Evolutionary conservation across 768 basidiomycete species (phyloP), one percentile per base, ranked within the genome.

Genomic region (Hypholoma fasciculare): DNA sequence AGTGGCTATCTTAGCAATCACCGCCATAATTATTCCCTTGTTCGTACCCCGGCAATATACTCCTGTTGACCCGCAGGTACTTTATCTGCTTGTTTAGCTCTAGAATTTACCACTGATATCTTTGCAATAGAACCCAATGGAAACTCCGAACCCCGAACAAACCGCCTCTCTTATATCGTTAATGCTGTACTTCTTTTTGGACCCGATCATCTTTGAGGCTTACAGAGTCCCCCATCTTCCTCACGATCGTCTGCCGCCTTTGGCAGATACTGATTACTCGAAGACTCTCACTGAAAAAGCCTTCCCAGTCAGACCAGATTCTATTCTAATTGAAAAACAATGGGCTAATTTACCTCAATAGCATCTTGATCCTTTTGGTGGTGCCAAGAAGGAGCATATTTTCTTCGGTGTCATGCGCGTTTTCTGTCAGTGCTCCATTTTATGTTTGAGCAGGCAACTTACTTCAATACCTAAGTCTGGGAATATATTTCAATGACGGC

Each of bases 231-330:
- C 76, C 6, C 82, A 82, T 66, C 64, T 86, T 1, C 67, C 80
- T 0, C 71, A 75, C 48, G 82, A 86, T 43, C 66, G 83, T 49
- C 71, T 88, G 43, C 86, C 86, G 8, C 82, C 83, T 1, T 78
- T 90, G 71, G 82, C 83, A 3, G 86, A 88, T 58, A 82, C 83
- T 52, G 87, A 90, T 59, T 52, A 60, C 36, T 65, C 68, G 17
- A 63, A 66, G 17, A 23, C 64, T 52, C 53, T 75, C 11, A 68
- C 65, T 30, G 54, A 59, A 7, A 59, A 56, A 7, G 49, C 66
- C 2, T 69, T 60, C 40, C 50, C 58, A 8, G 69, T 70, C 54
- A 26, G 67, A 19, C 71, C 39, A 65, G 6, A 9, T 27, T 27
- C 12, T 64, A 65, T 49, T 72, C 66, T 47, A 42, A 17, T 23